Evolutionary conservation across 1,284 basidiomycete species (phyloP), one percentile per base, ranked within the genome.

Genomic region (Cryptococcus deneoformans): DNA sequence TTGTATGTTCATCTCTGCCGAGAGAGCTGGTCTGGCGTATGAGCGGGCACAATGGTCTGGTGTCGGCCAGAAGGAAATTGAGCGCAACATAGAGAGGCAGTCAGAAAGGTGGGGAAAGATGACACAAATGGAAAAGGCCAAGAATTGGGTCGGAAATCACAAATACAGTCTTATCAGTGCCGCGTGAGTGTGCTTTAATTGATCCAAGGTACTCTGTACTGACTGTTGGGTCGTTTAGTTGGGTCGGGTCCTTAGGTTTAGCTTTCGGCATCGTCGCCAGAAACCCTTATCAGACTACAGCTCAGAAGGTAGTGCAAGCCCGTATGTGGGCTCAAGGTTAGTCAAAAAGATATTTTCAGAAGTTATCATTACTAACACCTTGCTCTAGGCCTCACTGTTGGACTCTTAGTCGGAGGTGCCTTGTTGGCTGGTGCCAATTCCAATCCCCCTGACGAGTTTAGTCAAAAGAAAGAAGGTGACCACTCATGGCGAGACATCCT

Each of bases 101-200:
- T 77, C 82, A 54, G 73, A 76, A 46, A 75, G 81, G 62, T 91
- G 89, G 90, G 81, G 83, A 8, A 24, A 70, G 5, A 68, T 94
- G 75, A 79, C 81, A 9, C 71, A 80, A 3, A 76, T 67, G 37
- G 83, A 90, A 50, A 91, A 89, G 72, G 68, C 84, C 10, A 79
- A 80, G 9, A 88, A 92, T 64, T 91, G 87, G 84, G 84, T 86
- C 5, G 81, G 79, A 49, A 82, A 87, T 48, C 87, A 92, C 73
- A 86, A 92, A 77, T 91, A 90, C 71, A 84, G 83, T 62, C 79
- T 92, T 59, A 89, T 95, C 57, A 82, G 87, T 38, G 88, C 87
- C 9, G 67, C 68, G 67, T 75, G 60, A 66, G 71, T 68, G 29
- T 29, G 7, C 1, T 16, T 5, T 20, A 12, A 6, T 10, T 53